Conservation (phyloP, 345 rosid genomes). For the Barbarea vulgaris region DNA sequence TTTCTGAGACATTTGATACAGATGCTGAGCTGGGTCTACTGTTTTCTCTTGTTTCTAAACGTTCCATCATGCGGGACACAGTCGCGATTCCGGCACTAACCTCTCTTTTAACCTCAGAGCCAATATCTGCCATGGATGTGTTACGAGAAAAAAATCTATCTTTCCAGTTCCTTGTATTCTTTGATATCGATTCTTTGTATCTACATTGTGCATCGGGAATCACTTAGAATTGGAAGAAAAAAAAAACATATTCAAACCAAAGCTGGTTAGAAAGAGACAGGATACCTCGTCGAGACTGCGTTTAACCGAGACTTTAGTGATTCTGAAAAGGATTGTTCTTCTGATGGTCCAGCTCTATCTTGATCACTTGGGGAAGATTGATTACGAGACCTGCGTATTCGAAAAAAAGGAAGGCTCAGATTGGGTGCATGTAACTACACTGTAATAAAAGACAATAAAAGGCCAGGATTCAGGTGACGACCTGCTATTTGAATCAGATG, state of each 20-base stretch:
- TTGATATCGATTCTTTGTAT: slow-evolving; percentile 92
- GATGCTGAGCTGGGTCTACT: slow-evolving; percentile 48
- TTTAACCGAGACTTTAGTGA: slow-evolving; percentile 71
- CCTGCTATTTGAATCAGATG: slow-evolving; percentile 64
- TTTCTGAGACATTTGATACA: slow-evolving; percentile 50
- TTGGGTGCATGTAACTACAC: slow-evolving; percentile 1
- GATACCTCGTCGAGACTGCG: slow-evolving; percentile 78
- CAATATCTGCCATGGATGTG: slow-evolving; percentile 63
- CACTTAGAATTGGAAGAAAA: not conserved
- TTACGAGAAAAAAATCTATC: slow-evolving; percentile 88
- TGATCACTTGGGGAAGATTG: slow-evolving; percentile 65
- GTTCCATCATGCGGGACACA: slow-evolving; percentile 88
- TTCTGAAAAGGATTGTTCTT: slow-evolving; percentile 84
- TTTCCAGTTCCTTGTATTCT: slow-evolving; percentile 92
- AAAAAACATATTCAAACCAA: slow-evolving; percentile 3
- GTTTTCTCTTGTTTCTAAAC: slow-evolving; percentile 60
- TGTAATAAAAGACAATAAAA: slow-evolving; percentile 5
- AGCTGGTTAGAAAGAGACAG: not conserved
- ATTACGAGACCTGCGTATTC: slow-evolving; percentile 46
- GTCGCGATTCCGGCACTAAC: slow-evolving; percentile 84
- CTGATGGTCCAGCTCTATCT: slow-evolving; percentile 90
- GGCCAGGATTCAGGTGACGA: slow-evolving; percentile 28
- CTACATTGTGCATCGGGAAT: slow-evolving; percentile 40
- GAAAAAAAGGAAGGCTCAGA: slow-evolving; percentile 18
- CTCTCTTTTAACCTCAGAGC: slow-evolving; percentile 87